phyloP scores from a whole-genome alignment of 257 asterid genomes.

The Solanum chilense region DNA sequence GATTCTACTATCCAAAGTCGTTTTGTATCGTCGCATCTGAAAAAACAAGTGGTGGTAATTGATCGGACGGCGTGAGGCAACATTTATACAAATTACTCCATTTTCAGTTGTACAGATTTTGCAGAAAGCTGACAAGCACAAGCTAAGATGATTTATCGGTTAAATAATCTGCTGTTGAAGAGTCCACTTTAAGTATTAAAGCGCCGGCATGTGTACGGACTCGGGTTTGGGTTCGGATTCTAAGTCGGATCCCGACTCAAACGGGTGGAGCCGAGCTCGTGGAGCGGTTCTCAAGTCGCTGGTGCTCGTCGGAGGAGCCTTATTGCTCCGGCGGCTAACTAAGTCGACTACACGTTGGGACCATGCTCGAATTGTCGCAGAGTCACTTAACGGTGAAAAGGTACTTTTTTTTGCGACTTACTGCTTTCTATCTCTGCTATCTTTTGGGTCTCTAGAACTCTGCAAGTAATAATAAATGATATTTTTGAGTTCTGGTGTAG shows the following conservation, averaged over 20 bases:
- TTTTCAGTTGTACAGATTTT: neutral
- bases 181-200: neutral
- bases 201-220: slow-evolving; percentile 34
- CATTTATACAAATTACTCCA: neutral
- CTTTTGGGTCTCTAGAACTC: neutral
- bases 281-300: slow-evolving; percentile 71
- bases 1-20: neutral
- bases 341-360: slow-evolving; percentile 99
- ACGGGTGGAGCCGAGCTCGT: slow-evolving; percentile 67
- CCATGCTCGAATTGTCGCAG: slow-evolving; percentile 83
- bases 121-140: neutral
- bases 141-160: neutral
- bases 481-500: slow-evolving; percentile 24
- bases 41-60: neutral
- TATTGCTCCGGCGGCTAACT: slow-evolving; percentile 74
- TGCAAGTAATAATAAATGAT: neutral
- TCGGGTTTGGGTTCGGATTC: slow-evolving; percentile 40
- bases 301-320: slow-evolving; percentile 82
- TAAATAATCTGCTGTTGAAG: neutral
- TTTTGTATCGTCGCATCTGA: neutral
- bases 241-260: slow-evolving; percentile 31
- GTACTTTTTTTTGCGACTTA: slow-evolving; percentile 11
- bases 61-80: neutral
- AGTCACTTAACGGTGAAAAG: slow-evolving; percentile 93
- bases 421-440: neutral